phyloP scores from a whole-genome alignment of 2,329 filamentous ascomycete genomes.

The Talaromyces sp. region DNA sequence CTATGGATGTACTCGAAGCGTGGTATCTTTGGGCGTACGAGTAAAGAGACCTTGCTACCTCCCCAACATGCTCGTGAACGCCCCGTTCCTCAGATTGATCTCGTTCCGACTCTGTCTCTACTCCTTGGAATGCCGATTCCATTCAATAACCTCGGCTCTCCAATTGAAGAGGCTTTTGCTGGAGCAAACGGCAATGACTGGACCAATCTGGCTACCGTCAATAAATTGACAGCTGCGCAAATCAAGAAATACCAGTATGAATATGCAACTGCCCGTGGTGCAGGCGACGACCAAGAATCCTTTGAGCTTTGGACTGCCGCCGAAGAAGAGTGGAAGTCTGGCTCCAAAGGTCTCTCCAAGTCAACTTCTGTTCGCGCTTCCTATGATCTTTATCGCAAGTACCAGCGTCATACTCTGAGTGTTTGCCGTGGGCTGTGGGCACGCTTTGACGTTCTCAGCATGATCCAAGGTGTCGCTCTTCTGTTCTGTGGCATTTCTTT shows the following conservation, averaged over 20 bases:
- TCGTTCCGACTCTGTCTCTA: slow-evolving; percentile 88
- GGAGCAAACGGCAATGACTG: slow-evolving; percentile 70
- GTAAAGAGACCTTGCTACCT: slow-evolving; percentile 59
- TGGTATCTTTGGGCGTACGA: slow-evolving; percentile 77
- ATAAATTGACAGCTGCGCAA: slow-evolving; percentile 76
- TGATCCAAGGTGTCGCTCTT: slow-evolving; percentile 76
- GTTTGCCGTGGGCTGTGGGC: slow-evolving; percentile 89
- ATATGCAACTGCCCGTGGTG: slow-evolving; percentile 73
- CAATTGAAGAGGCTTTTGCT: slow-evolving; percentile 91
- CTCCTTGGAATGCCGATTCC: slow-evolving; percentile 90
- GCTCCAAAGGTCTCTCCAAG: slow-evolving; percentile 44
- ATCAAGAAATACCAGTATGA: slow-evolving; percentile 86
- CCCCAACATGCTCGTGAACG: slow-evolving; percentile 70
- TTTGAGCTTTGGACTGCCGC: slow-evolving; percentile 63
- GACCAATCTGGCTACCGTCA: slow-evolving; percentile 75
- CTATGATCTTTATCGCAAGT: slow-evolving; percentile 66
- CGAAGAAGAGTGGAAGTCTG: slow-evolving; percentile 55
- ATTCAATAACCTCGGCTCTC: slow-evolving; percentile 90
- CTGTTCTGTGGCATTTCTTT: slow-evolving; percentile 68
- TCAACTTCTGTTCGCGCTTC: slow-evolving; percentile 44
- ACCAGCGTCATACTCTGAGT: slow-evolving; percentile 75
- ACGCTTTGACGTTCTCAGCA: slow-evolving; percentile 83
- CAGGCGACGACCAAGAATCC: slow-evolving; percentile 63
- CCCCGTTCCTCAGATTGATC: slow-evolving; percentile 83
- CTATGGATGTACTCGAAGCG: slow-evolving; percentile 98